Evolutionary conservation across 192 early-diverging fungal genomes (phyloP), one percentile per base, ranked within the genome.

Genomic region (Linnemannia zychae): DNA sequence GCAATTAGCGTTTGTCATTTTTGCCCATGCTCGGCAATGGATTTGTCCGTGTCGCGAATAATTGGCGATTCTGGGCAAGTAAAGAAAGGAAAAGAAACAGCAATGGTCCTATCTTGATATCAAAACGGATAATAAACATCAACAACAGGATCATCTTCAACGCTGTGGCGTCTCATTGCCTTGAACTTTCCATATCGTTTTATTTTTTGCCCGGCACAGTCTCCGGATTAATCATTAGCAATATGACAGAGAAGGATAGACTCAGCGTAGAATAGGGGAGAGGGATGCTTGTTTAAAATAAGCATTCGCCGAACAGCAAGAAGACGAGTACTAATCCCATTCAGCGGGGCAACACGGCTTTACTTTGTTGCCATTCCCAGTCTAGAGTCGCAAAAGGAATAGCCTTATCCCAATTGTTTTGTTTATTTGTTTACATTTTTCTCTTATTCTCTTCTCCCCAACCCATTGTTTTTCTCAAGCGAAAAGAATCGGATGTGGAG

Each of bases 401-500:
- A 16, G 57, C 31, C 57, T 63, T 63, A 63, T 63, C 57, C 57
- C 24, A 63, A 28, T 1, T 9, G 22, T 6, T n/a, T 31, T 63
- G 57, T 63, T 63, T 63, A 63, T 63, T 57, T 57, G 52, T 57
- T 57, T 57, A 24, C 52, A 7, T 57, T 24, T n/a, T n/a, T n/a
- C n/a, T n/a, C 52, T 24, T 24, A 0, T n/a, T n/a, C 4, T n/a
- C 52, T 31, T 22, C 4, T 33, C 57, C 53, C 57, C 57, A 16
- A 31, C 24, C 57, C 57, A 15, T 31, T 63, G 57, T 63, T 63
- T 60, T 63, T 63, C 57, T 63, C 57, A 63, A 63, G 28, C 57
- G 57, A 28, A 1, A n/a, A 28, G 57, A 63, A 28, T 33, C 57
- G 57, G 57, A 63, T 63, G 57, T 63, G 57, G 57, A 63, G 57